phyloP scores from a whole-genome alignment of 2,329 filamentous ascomycete species.

The Malbranchea zuffiana region DNA sequence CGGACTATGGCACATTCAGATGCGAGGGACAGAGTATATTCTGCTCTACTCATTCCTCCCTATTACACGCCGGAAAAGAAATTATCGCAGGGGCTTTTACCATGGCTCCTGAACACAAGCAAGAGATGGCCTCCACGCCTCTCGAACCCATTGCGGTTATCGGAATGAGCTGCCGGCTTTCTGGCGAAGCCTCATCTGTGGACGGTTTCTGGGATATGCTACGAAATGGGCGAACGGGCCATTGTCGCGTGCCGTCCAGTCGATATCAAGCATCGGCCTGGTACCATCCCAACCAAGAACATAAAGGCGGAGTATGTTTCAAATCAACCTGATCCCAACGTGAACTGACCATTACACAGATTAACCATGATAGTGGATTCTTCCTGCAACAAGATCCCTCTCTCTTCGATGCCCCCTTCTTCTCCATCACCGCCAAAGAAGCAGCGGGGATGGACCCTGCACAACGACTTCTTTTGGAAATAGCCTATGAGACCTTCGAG shows the following conservation, averaged over 20 bases:
- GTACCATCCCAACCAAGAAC: slow-evolving; percentile 13
- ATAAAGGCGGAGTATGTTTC: too few relatives aligned
- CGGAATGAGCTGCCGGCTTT: slow-evolving; percentile 28
- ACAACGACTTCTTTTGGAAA: slow-evolving; percentile 15
- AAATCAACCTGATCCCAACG: too few relatives aligned
- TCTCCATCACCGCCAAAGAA: slow-evolving; percentile 11
- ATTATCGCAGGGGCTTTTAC: too few relatives aligned
- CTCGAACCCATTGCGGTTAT: slow-evolving; percentile 33
- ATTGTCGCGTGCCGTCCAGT: slow-evolving; percentile 15
- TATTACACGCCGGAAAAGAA: too few relatives aligned
- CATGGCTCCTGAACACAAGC: too few relatives aligned
- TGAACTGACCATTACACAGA: too few relatives aligned
- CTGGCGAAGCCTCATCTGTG: slow-evolving; percentile 20
- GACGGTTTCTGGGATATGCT: slow-evolving; percentile 23
- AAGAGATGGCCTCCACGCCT: too few relatives aligned
- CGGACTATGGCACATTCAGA: too few relatives aligned
- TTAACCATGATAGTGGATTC: slow-evolving; percentile 6
- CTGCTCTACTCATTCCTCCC: too few relatives aligned
- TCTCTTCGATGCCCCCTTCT: slow-evolving; percentile 12
- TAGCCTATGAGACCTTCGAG: slow-evolving; percentile 11
- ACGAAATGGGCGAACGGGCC: slow-evolving; percentile 16
- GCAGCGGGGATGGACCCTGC: slow-evolving; percentile 16
- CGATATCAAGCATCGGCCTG: slow-evolving; percentile 18
- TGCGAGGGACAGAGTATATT: too few relatives aligned
- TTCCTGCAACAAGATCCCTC: slow-evolving; percentile 9